Base-by-base conservation (phyloP, 106 monocot species). In the Chionographis japonica region DNA sequence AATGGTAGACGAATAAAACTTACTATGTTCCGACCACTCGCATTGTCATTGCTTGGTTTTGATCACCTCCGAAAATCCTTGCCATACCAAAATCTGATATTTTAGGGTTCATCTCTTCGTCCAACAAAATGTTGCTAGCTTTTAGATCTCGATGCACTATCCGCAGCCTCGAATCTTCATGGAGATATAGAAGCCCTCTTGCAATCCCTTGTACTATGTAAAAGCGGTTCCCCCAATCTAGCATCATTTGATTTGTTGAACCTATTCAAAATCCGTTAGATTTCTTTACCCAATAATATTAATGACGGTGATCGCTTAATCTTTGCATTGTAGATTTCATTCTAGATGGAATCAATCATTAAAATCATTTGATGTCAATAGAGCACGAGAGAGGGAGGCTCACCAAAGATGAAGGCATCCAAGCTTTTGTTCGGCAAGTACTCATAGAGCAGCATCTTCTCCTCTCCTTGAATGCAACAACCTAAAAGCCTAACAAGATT, bases 1-100 rank as follows among this genome's bases (percentile, higher is more conserved):
- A 27, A 27, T 27, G 27, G 27, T 27, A 0, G 27, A 27, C 27
- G 27, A 27, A 27, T 27, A 27, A 27, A 27, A 58, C 77, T 70
- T 64, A 77, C 71, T 53, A 71, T 56, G 71, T 77, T 41, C 77
- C 77, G 0, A 50, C 71, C 1, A 77, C 57, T 61, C 19, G 36
- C 7, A 14, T 71, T 2, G 77, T 77, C 10, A 57, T 56, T 18
- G 57, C 50, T 39, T 63, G 20, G 13, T 15, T 65, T 39, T 62
- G 59, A 16, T 66, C 71, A 2, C 50, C 40, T 1, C 36, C 78
- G 36, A 67, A 78, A 17, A 72, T 66, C 46, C 53, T 78, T 4
- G 78, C 72, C 20, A 78, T 37, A 35, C 72, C 78, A 62, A 78
- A 78, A 19, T 78, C 78, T n/a, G 78, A 72, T 37, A 78, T 68